Evolutionary conservation across 2,329 filamentous ascomycete species (phyloP).

Genomic region (Pezicula radicicola): DNA sequence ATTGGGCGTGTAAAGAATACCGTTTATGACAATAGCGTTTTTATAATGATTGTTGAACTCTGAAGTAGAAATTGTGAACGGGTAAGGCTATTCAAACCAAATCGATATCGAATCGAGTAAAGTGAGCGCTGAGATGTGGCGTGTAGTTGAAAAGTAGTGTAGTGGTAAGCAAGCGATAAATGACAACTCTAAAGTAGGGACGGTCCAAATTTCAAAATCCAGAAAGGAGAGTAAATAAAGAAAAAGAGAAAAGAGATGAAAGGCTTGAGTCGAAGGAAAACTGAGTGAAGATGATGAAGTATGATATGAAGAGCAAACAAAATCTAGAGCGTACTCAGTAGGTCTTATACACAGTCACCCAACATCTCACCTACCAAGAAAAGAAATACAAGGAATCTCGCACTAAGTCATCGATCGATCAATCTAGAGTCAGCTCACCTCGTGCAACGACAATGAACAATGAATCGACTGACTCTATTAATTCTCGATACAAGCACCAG

Average conservation of each 20-base stretch:
- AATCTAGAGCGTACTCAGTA: constrained; percentile 14
- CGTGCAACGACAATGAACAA: constrained; percentile 1
- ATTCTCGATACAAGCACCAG: constrained; percentile 27
- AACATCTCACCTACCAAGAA: neutral
- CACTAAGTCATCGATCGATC: constrained; percentile 6
- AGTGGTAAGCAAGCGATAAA: constrained; percentile 22
- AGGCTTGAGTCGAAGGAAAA: constrained; percentile 6
- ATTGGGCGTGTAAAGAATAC: constrained; percentile 12
- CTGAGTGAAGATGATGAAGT: constrained; percentile 15
- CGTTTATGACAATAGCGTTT: constrained; percentile 17
- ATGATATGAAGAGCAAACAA: constrained; percentile 21
- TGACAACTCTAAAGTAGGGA: constrained; percentile 22
- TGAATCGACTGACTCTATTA: constrained; percentile 24
- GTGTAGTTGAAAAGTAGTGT: constrained; percentile 9
- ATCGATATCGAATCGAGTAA: too few species aligned
- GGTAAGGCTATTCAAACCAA: too few species aligned
- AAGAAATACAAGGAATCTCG: neutral
- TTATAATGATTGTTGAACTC: constrained; percentile 9
- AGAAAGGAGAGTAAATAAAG: constrained; percentile 9
- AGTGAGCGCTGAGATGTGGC: too few species aligned
- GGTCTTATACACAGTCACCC: constrained; percentile 22
- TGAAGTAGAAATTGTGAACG: too few species aligned
- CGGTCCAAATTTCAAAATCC: constrained; percentile 12
- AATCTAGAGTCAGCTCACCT: constrained; percentile 3
- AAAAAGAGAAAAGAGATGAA: constrained; percentile 10